Base-by-base conservation (phyloP, 2,329 filamentous ascomycete genomes). In the Scytalidium lignicola region DNA sequence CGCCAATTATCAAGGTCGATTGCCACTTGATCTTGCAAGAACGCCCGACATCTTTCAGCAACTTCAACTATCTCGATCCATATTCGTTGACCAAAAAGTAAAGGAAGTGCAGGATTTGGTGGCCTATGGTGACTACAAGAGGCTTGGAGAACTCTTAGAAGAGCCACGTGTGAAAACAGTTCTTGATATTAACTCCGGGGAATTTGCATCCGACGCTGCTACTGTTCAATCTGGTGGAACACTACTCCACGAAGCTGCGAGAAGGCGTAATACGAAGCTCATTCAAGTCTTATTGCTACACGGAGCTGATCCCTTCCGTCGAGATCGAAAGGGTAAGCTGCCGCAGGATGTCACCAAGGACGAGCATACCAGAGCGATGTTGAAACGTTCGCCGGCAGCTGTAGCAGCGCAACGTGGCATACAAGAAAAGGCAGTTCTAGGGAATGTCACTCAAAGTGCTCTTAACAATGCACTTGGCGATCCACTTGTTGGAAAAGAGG, bases 331-430 rank as follows among this genome's bases (percentile, higher is more conserved):
- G 70, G 93, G 93, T 44, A 97, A 95, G 68, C 77, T 99, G 26
- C 90, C 93, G 2, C 93, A 99, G 65, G 92, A 96, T 67, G 86
- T 96, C 42, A 97, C 93, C 46, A 96, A 93, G 64, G 93, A 99
- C 65, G 93, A 99, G 62, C 81, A 82, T 51, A 96, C 90, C 15
- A 82, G 86, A 51, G 83, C 87, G 9, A 92, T 99, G 62, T 73
- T 99, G 43, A 99, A 97, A 72, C 89, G 85, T 61, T 97, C 92
- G 0, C 93, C 93, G 5, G 93, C 93, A 12, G 93, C 93, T 6
- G 90, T 93, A 7, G 91, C 90, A 13, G 93, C 93, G 1, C 93
- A 97, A 69, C 81, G 92, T 48, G 91, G 90, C 32, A 96, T 99
- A 29, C 93, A 99, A 68, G 93, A 99, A 69, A 96, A 93, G 73